Evolutionary conservation across 2,329 filamentous ascomycete genomes (phyloP), one percentile per base, ranked within the genome.

Genomic region (Trichoderma sp.): DNA sequence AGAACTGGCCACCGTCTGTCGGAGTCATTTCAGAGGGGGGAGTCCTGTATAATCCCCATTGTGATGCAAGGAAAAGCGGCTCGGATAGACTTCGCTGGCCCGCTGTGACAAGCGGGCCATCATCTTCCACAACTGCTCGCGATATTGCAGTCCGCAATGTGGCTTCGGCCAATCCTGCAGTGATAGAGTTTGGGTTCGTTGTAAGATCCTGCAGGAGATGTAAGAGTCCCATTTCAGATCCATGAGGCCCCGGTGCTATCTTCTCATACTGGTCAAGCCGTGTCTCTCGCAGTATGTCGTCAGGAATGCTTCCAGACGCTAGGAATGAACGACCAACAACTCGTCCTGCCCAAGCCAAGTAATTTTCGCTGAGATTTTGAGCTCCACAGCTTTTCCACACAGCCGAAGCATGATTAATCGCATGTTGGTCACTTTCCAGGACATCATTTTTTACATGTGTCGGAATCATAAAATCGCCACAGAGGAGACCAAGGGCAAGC

Each of bases 281-380:
- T 1, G 88, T 89, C 75, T 92, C 90, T 30, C 84, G 82, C 1
- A 90, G 77, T 56, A 91, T 82, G 59, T 86, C 86, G 43, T 82
- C 77, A 18, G 89, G 87, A 6, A 93, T 85, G 66, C 88, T 83
- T 1, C 94, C 94, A 32, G 89, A 92, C 18, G 91, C 87, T 49
- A 91, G 89, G 79, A 94, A 98, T 0, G 93, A 90, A 76, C 93
- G 88, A 8, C 96, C 96, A 55, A 98, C 83, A 2, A 94, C 91
- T 71, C 90, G 87, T 3, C 92, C 94, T 55, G 92, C 91, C 96
- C 96, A 99, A 1, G 92, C 82, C 0, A 93, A 82, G 76, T 96
- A 97, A 18, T 88, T 86, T 30, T 86, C 81, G 68, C 89, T 91
- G 18, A 90, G 83, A 1, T 86, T 81, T 46, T 85, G 82, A n/a